Evolutionary conservation across 805 yeast genomes (phyloP), one percentile per base, ranked within the genome.

Genomic region (Kodamaea kaohsiungensis): DNA sequence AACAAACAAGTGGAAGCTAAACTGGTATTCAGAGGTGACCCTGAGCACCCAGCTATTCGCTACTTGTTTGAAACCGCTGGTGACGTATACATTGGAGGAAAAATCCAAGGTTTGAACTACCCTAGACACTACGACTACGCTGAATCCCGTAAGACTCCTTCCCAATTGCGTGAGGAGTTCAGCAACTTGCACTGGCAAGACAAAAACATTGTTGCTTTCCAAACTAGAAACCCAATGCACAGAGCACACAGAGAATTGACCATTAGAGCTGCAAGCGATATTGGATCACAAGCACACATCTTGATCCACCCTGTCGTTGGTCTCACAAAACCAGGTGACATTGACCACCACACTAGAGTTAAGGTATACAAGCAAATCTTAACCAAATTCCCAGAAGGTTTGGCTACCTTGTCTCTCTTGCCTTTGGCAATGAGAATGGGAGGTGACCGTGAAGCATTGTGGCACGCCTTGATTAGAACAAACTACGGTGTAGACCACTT

Each of bases 351-450:
- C 75, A 92, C 98, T 51, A 87, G 98, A 76, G 98, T 92, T 54
- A 88, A 95, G 65, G 98, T 92, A 12, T 92, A 92, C 78, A 88
- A 89, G 74, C 96, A 93, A 63, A 85, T 92, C 63, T 83, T 93
- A 73, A 89, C 92, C 75, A 88, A 93, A 66, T 92, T 89, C 74
- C 98, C 98, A 51, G 88, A 86, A 59, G 97, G 97, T 52, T 87
- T 92, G 83, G 98, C 98, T 13, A 85, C 89, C 60, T 78, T 92
- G 58, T 87, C 97, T 7, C 77, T 92, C 59, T 80, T 92, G 63
- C 98, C 98, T 10, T 79, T 92, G 66, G 98, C 98, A 40, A 92
- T 92, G 98, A 87, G 98, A 81, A 92, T 92, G 98, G 98, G 95
- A 53, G 98, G 98, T 72, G 98, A 93, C 72, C 85, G 96, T 71